Evolutionary conservation across 352 stramenopile species (phyloP).

Genomic region (Aphanomyces cochlioides): DNA sequence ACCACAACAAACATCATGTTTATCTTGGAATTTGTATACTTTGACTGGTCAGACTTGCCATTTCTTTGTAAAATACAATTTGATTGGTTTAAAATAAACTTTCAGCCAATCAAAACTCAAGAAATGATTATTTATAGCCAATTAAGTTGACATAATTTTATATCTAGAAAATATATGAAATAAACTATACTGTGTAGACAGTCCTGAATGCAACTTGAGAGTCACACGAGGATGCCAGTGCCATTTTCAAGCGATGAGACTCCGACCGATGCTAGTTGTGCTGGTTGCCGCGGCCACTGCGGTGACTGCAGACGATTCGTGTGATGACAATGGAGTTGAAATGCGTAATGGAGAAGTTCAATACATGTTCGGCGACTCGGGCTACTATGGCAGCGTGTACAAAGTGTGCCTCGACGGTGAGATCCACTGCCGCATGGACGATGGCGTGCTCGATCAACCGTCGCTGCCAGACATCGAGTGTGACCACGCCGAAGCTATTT

Average conservation of each 20-base stretch:
- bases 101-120: too few relatives aligned
- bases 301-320: not conserved
- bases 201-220: not conserved
- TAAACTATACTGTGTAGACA: not conserved
- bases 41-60: too few relatives aligned
- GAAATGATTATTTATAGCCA: not conserved
- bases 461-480: not conserved
- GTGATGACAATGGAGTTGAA: too few relatives aligned
- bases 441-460: not conserved
- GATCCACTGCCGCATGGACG: constrained; percentile 1
- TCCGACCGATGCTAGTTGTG: too few relatives aligned
- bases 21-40: too few relatives aligned
- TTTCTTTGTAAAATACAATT: too few relatives aligned
- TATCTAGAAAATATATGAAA: too few relatives aligned
- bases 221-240: too few relatives aligned
- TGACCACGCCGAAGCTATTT: constrained; percentile 1
- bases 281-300: too few relatives aligned
- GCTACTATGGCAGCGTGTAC: not conserved
- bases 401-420: not conserved
- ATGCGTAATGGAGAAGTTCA: not conserved
- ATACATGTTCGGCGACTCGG: not conserved
- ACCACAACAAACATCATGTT: too few relatives aligned
- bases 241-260: too few relatives aligned
- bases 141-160: not conserved
- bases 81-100: too few relatives aligned